Conservation (phyloP, 2,329 filamentous ascomycete species). For the Trichoderma sp. region DNA sequence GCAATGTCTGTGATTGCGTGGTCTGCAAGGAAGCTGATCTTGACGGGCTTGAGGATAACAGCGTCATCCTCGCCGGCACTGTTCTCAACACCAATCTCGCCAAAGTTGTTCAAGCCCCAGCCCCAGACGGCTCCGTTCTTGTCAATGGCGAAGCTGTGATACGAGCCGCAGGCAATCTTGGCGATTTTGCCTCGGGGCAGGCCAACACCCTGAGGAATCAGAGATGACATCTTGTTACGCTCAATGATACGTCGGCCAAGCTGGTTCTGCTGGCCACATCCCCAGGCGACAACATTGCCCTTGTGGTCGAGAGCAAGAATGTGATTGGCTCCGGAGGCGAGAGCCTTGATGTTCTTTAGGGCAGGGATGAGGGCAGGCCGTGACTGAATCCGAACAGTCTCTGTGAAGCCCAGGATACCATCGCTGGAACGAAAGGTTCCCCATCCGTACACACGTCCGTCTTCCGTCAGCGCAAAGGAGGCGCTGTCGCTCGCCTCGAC, state of each 20-base stretch:
- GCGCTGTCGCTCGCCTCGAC: conserved; percentile 73
- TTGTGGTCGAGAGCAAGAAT: conserved; percentile 66
- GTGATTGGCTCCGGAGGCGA: conserved; percentile 71
- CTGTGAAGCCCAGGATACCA: conserved; percentile 65
- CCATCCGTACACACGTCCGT: conserved; percentile 79
- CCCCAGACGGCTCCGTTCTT: conserved; percentile 70
- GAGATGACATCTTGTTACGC: conserved; percentile 63
- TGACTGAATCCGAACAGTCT: conserved; percentile 52
- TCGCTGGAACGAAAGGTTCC: conserved; percentile 73
- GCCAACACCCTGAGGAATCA: conserved; percentile 61
- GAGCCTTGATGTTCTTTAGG: conserved; percentile 65
- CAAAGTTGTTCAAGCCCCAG: conserved; percentile 88
- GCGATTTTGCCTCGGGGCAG: conserved; percentile 60
- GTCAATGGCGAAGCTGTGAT: conserved; percentile 81
- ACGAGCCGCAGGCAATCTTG: conserved; percentile 65
- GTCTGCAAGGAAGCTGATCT: conserved; percentile 64
- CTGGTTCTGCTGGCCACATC: conserved; percentile 68
- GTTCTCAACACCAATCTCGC: conserved; percentile 68
- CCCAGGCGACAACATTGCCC: conserved; percentile 70
- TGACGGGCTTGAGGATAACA: conserved; percentile 70
- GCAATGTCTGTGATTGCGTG: conserved; percentile 67
- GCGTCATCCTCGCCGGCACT: conserved; percentile 58
- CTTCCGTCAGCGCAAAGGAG: conserved; percentile 73
- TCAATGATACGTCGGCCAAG: conserved; percentile 61
- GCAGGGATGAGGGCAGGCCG: conserved; percentile 58